Conservation (phyloP, 257 asterid species). For the Pogostemon cablin region DNA sequence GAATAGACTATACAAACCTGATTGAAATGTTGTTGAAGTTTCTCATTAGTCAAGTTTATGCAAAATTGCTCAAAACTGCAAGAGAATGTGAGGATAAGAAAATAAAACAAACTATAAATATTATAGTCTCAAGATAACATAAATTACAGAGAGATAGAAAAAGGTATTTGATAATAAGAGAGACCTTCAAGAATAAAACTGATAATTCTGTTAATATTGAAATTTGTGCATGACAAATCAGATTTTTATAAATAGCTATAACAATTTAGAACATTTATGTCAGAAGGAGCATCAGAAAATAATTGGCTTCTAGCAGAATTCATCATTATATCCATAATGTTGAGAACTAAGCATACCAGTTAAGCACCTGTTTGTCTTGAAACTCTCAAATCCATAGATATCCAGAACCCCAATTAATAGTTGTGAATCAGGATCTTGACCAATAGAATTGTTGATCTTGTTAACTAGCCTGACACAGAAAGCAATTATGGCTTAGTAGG, state of each 20-base stretch:
- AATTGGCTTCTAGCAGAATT: constrained; percentile 40
- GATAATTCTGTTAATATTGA: constrained; percentile 3
- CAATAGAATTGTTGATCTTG: constrained; percentile 82
- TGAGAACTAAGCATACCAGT: constrained; percentile 90
- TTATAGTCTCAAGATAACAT: neutral
- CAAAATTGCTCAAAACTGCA: constrained; percentile 98
- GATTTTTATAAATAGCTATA: constrained; percentile 1
- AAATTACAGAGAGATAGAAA: constrained; percentile 10
- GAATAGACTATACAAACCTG: constrained; percentile 53
- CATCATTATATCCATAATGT: constrained; percentile 51
- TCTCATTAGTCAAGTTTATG: constrained; percentile 93
- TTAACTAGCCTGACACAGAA: constrained; percentile 73
- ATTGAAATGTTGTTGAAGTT: constrained; percentile 94
- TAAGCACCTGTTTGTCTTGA: constrained; percentile 99
- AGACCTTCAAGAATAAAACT: neutral
- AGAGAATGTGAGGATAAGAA: constrained; percentile 28
- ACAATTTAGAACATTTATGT: constrained; percentile 23
- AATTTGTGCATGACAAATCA: constrained; percentile 13
- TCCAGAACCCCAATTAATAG: constrained; percentile 88
- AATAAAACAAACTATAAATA: constrained; percentile 5
- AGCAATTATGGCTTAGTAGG: constrained; percentile 29
- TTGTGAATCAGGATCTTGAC: constrained; percentile 83
- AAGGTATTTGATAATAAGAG: constrained; percentile 5
- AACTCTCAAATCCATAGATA: constrained; percentile 96
- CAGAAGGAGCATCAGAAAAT: constrained; percentile 10